Conservation (phyloP, 2,329 filamentous ascomycete genomes). For the Colletotrichum sp. region DNA sequence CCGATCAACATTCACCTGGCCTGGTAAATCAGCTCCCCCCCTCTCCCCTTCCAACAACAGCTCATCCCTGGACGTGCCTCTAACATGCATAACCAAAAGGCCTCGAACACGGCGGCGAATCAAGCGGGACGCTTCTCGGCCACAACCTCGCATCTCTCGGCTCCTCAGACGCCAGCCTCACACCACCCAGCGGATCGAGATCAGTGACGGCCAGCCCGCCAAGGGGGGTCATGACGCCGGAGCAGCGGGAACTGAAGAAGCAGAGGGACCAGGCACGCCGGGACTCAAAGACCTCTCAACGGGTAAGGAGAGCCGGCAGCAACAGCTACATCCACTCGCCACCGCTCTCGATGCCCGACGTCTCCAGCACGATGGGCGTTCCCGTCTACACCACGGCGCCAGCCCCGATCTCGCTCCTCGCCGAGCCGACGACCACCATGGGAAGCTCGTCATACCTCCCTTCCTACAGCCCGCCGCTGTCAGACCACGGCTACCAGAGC, state of each 20-base stretch:
- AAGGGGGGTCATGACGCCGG: constrained; percentile 56
- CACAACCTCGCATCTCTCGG: constrained; percentile 53
- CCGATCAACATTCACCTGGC: constrained; percentile 57
- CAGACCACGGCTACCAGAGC: constrained; percentile 42
- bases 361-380: constrained; percentile 45
- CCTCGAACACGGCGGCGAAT: constrained; percentile 30
- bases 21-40: constrained; percentile 38
- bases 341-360: constrained; percentile 48
- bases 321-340: constrained; percentile 44
- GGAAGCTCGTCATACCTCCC: constrained; percentile 50
- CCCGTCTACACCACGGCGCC: constrained; percentile 58
- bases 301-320: constrained; percentile 58
- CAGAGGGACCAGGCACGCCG: constrained; percentile 65
- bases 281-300: constrained; percentile 58
- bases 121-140: constrained; percentile 37
- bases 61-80: not conserved
- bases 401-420: constrained; percentile 54
- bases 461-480: constrained; percentile 54
- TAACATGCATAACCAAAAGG: constrained; percentile 24
- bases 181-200: constrained; percentile 53
- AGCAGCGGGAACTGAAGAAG: constrained; percentile 67
- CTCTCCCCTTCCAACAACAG: not conserved
- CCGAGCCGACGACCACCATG: constrained; percentile 53
- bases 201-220: constrained; percentile 65
- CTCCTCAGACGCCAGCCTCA: constrained; percentile 56